Conservation (phyloP, 768 basidiomycete genomes). For the Trametes coccinea region DNA sequence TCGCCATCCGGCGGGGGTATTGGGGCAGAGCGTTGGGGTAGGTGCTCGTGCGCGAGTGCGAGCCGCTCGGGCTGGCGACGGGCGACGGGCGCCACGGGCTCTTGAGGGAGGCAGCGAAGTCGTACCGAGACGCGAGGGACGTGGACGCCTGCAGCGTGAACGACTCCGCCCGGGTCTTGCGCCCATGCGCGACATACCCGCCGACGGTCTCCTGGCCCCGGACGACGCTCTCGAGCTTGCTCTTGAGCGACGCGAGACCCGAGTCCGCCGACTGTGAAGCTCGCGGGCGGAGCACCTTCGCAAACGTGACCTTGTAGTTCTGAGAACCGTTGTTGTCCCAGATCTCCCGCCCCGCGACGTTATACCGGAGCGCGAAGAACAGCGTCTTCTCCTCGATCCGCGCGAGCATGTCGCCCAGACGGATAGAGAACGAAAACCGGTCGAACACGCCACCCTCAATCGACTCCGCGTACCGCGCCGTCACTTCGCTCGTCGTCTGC, state of each 20-base stretch:
- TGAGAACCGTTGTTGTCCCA: slow-evolving; percentile 90
- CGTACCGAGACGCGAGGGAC: slow-evolving; percentile 56
- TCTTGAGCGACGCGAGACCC: slow-evolving; percentile 61
- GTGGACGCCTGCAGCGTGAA: slow-evolving; percentile 32
- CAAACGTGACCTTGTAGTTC: slow-evolving; percentile 80
- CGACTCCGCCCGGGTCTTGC: slow-evolving; percentile 22
- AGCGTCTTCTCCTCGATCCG: slow-evolving; percentile 84
- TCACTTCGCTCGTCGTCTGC: slow-evolving; percentile 95
- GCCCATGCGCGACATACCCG: slow-evolving; percentile 26
- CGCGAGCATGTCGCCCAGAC: slow-evolving; percentile 74
- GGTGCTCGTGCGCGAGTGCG: slow-evolving; percentile 46
- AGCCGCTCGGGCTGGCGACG: slow-evolving; percentile 5
- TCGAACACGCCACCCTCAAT: slow-evolving; percentile 49
- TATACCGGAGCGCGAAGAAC: slow-evolving; percentile 73
- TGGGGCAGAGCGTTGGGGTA: slow-evolving; percentile 39
- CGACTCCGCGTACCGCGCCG: slow-evolving; percentile 64
- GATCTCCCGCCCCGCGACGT: slow-evolving; percentile 69
- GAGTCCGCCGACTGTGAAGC: slow-evolving; percentile 31
- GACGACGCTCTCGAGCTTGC: slow-evolving; percentile 66
- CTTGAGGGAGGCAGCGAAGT: slow-evolving; percentile 54
- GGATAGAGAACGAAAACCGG: slow-evolving; percentile 74
- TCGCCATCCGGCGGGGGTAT: slow-evolving; percentile 22
- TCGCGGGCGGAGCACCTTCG: slow-evolving; percentile 30
- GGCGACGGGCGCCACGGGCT: slow-evolving; percentile 43
- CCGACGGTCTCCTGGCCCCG: slow-evolving; percentile 35